phyloP scores from a whole-genome alignment of 192 early-diverging fungal genomes.

The Coemansia reversa region DNA sequence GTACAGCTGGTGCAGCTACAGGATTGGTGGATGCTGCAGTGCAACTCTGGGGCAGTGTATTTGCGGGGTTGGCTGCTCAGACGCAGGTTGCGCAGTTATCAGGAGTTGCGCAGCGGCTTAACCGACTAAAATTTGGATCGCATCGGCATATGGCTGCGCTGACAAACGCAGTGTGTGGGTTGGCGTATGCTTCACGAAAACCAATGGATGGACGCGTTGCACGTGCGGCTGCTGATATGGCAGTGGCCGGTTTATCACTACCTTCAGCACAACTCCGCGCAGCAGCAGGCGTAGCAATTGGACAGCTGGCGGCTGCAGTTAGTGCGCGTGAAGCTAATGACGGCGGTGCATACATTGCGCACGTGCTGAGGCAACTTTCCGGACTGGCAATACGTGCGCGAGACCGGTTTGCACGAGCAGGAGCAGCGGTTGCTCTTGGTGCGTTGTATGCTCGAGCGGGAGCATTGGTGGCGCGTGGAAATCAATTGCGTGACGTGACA shows the following conservation, averaged over 20 bases:
- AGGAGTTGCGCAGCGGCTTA: conserved; percentile 63
- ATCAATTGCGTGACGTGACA: conserved; percentile 83
- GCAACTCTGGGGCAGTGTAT: conserved; percentile 72
- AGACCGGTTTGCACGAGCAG: conserved; percentile 91
- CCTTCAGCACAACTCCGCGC: conserved; percentile 70
- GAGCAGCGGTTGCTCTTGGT: conserved; percentile 88
- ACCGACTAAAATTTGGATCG: conserved; percentile 64
- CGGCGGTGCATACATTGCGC: conserved; percentile 27
- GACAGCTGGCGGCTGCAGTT: conserved; percentile 67
- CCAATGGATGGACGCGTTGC: conserved; percentile 22
- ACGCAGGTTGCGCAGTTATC: conserved; percentile 80
- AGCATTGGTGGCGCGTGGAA: conserved; percentile 74
- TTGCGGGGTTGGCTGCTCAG: conserved; percentile 65
- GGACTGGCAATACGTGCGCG: conserved; percentile 78
- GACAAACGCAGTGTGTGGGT: conserved; percentile 73
- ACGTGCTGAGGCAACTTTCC: conserved; percentile 43
- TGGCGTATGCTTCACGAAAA: conserved; percentile 56
- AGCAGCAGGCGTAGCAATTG: conserved; percentile 79
- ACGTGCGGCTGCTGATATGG: conserved; percentile 26
- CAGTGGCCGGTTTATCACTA: conserved; percentile 60
- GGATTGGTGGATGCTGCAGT: conserved; percentile 78
- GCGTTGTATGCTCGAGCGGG: conserved; percentile 87
- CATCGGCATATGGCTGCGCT: conserved; percentile 74
- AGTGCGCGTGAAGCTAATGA: conserved; percentile 22
- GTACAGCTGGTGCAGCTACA: conserved; percentile 1